Evolutionary conservation across 306 rosid genomes (phyloP).

Genomic region (Alnus glutinosa): DNA sequence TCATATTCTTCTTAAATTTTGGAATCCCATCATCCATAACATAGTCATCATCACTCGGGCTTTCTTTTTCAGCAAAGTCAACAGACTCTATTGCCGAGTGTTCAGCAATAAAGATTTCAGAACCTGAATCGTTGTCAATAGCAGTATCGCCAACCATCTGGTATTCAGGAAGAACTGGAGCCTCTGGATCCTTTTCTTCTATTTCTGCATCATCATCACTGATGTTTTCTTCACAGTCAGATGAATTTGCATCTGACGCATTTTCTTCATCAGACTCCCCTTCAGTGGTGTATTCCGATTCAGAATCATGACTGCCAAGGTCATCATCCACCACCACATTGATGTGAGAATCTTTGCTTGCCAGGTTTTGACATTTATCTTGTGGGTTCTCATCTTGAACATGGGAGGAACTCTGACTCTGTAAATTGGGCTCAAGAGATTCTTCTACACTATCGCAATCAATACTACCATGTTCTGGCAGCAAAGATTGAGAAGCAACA

Average conservation of each 20-base stretch:
- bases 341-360: background rate
- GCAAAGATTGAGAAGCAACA: background rate
- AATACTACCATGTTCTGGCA: background rate
- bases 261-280: conserved; percentile 14
- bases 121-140: background rate
- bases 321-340: background rate
- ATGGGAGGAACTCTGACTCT: background rate
- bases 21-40: background rate
- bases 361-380: background rate
- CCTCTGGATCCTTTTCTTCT: background rate
- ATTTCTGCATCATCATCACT: conserved; percentile 13
- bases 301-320: conserved; percentile 8
- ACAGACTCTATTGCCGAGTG: background rate
- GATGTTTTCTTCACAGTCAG: conserved; percentile 5
- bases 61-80: background rate
- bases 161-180: conserved; percentile 9
- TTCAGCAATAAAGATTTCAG: background rate
- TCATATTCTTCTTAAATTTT: no score
- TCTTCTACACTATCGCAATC: background rate
- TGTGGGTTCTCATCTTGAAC: conserved; percentile 6
- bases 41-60: background rate
- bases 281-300: conserved; percentile 10
- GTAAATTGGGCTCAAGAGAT: background rate
- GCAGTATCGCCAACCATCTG: background rate
- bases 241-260: background rate